Evolutionary conservation across 257 asterid species (phyloP).

Genomic region (Linaria vulgaris): DNA sequence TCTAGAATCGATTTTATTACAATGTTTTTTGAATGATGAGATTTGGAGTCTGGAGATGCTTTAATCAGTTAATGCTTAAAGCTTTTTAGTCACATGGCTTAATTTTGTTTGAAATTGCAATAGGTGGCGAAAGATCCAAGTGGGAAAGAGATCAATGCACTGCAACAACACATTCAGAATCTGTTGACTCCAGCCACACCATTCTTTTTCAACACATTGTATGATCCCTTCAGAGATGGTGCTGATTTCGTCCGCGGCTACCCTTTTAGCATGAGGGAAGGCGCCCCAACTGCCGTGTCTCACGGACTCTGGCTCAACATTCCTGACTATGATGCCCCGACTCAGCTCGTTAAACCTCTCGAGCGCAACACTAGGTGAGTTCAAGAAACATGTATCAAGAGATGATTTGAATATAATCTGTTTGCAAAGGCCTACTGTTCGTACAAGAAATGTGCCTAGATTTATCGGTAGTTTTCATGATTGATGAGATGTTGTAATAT

Average conservation of each 20-base stretch:
- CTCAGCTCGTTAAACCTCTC: slow-evolving; percentile 57
- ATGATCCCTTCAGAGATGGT: slow-evolving; percentile 53
- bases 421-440: neutral
- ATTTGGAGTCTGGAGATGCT: neutral
- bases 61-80: too few species aligned
- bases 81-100: neutral
- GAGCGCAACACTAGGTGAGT: slow-evolving; percentile 52
- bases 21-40: neutral
- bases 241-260: slow-evolving; percentile 57
- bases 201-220: slow-evolving; percentile 52
- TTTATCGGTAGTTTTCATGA: neutral
- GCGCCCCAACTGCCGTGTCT: slow-evolving; percentile 54
- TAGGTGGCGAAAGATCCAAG: slow-evolving; percentile 59
- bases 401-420: neutral
- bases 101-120: slow-evolving; percentile 12
- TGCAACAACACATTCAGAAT: slow-evolving; percentile 48
- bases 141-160: slow-evolving; percentile 50
- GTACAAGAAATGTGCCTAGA: neutral
- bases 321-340: slow-evolving; percentile 56
- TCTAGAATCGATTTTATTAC: neutral
- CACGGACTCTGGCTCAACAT: slow-evolving; percentile 66
- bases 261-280: slow-evolving; percentile 57
- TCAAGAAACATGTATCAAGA: neutral
- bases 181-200: slow-evolving; percentile 50
- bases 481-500: neutral